These are phyloP conservation scores for Echinochloa phyllopogon DNA, from an alignment of 176 grass and related monocot species.

Conservation along the genomic window DNA sequence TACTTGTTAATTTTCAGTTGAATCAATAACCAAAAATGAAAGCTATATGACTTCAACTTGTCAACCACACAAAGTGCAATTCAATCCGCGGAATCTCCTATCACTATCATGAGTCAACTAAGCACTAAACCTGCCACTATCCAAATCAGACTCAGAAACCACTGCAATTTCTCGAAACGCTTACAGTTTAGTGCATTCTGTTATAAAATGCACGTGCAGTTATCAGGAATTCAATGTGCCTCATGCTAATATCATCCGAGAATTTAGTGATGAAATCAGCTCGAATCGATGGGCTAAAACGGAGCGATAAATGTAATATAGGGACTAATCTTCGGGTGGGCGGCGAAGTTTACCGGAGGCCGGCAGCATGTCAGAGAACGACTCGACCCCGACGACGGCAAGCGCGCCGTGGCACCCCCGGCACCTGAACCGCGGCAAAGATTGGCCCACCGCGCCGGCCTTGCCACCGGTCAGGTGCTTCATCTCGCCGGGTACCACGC, in stretches of 20 bases:
- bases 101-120: not conserved
- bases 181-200: not conserved
- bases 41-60: not conserved
- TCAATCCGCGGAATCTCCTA: not conserved
- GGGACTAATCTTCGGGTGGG: constrained; percentile 38
- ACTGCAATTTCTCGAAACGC: constrained; percentile 1
- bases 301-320: not conserved
- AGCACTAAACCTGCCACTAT: not conserved
- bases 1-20: not conserved
- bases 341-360: constrained; percentile 40
- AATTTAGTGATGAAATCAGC: not conserved
- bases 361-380: constrained; percentile 65
- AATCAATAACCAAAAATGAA: not conserved
- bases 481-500: constrained; percentile 31
- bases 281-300: not conserved
- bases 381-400: constrained; percentile 67
- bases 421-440: constrained; percentile 68
- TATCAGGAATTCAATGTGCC: not conserved
- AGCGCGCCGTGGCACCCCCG: constrained; percentile 74
- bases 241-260: not conserved
- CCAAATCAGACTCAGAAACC: not conserved
- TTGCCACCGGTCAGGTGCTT: constrained; percentile 50
- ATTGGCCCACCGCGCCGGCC: constrained; percentile 50
- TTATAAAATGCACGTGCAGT: constrained; percentile 8
- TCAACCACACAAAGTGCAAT: not conserved